Evolutionary conservation across 257 asterid species (phyloP), one percentile per base, ranked within the genome.

Genomic region (Avicennia marina): DNA sequence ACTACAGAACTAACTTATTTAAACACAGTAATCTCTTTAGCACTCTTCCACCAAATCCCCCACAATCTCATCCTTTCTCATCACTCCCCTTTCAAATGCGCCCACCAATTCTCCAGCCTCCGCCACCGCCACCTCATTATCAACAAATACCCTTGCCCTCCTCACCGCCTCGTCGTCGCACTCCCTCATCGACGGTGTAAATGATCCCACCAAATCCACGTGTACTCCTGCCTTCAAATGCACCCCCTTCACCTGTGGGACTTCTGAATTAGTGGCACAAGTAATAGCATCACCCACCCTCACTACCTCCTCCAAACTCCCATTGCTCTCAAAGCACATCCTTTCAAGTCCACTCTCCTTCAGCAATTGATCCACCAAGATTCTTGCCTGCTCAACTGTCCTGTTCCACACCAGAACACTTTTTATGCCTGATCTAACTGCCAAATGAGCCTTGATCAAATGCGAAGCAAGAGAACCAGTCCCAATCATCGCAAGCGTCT

Each of bases 121-220:
- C 41, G 65, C 73, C 69, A 63, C 17, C 12, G 96, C 96, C 24
- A 84, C 94, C 55, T 81, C 86, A 13, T 71, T 83, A 43, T 90
- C 98, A 2, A 90, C 71, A 64, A 75, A 87, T 65, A 90, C 93
- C 43, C 89, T 72, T 13, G 94, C 96, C 67, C 86, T 69, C 72
- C 71, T 53, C 63, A 87, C 51, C 9, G 94, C 98, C 59, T 69
- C 93, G 26, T 90, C 96, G 29, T 90, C 95, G 25, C 96, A 87
- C 63, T 90, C 98, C 73, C 71, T 81, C 98, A 90, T 90, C 11
- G 76, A 51, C 25, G 61, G 78, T 62, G 76, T 83, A 48, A 90
- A 90, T 18, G 96, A 85, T 15, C 98, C 98, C 54, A 90, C 98
- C 85, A 90, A 57, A 72, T 90, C 98, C 85, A 90, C 64, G 53